These are phyloP conservation scores for Prunella vulgaris DNA, from an alignment of 257 asterid genomes.

Conservation along the genomic window DNA sequence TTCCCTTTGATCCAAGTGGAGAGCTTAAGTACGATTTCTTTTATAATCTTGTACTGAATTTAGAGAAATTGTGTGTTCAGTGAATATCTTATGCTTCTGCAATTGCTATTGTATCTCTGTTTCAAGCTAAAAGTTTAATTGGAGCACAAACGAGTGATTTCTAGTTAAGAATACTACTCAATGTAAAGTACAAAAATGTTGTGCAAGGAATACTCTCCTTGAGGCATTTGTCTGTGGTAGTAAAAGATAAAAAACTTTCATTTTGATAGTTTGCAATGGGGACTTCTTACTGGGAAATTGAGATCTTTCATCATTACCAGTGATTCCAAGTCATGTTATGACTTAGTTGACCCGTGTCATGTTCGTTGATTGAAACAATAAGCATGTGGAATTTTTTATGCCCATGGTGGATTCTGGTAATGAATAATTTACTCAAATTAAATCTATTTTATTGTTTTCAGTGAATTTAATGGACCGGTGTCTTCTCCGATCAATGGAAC, in stretches of 20 bases:
- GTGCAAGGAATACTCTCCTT: too few relatives aligned
- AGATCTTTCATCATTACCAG: not conserved
- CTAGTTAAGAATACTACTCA: not conserved
- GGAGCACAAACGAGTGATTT: not conserved
- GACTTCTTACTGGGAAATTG: not conserved
- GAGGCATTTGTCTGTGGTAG: too few relatives aligned
- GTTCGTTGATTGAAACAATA: not conserved
- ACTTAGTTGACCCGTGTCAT: not conserved
- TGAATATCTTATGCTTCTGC: not conserved
- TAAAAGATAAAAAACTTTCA: not conserved
- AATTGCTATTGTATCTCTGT: not conserved
- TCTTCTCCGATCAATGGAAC: conserved; percentile 28
- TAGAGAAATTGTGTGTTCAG: not conserved
- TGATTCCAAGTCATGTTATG: not conserved
- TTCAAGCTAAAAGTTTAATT: not conserved
- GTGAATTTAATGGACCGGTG: conserved; percentile 38
- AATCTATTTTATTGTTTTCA: conserved; percentile 30
- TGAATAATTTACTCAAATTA: not conserved
- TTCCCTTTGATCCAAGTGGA: conserved; percentile 20
- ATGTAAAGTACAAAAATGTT: too few relatives aligned
- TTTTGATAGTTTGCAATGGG: not conserved
- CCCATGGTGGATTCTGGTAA: not conserved
- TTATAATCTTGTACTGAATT: too few relatives aligned
- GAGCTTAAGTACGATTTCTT: conserved; percentile 31
- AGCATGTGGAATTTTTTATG: not conserved